A percentile compares a stretch with the other conserved stretches of the same genome.
Evolutionary conservation across 2,329 filamentous ascomycete genomes (phyloP).

Genomic region (Colletotrichum tropicicola): DNA sequence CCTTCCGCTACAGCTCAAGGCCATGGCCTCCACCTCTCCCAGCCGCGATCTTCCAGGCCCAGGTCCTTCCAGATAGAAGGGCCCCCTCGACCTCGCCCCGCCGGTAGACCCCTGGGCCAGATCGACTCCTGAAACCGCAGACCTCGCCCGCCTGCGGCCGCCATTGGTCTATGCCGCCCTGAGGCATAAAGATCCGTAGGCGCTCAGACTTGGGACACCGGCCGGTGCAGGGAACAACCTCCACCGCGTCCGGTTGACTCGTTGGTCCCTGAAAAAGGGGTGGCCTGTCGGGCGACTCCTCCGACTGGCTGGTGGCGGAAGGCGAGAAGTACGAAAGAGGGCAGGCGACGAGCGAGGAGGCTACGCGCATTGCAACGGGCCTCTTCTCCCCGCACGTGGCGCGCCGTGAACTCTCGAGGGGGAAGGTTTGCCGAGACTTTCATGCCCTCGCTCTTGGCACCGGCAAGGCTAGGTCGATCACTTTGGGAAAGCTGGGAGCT

Average conservation of each 20-base stretch:
- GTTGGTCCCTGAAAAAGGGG: constrained; percentile 21
- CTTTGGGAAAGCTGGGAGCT: not conserved
- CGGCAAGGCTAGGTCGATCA: constrained; percentile 27
- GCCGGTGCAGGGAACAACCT: constrained; percentile 20
- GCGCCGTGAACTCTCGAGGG: constrained; percentile 14
- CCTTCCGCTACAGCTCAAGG: constrained; percentile 3
- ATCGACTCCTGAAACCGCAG: constrained; percentile 33
- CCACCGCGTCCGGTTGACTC: constrained; percentile 22
- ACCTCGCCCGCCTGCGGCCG: constrained; percentile 18
- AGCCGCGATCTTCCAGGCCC: constrained; percentile 22
- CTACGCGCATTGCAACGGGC: constrained; percentile 4
- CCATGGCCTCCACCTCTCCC: not conserved
- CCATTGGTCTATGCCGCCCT: constrained; percentile 26
- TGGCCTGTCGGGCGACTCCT: constrained; percentile 20
- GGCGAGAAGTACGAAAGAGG: not conserved
- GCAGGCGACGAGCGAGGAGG: not conserved
- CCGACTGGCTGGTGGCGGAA: constrained; percentile 19
- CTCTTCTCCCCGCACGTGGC: constrained; percentile 25
- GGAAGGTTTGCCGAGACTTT: constrained; percentile 30
- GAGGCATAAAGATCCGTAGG: constrained; percentile 30
- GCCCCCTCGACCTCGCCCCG: constrained; percentile 22
- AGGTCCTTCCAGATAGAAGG: constrained; percentile 18
- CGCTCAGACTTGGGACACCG: constrained; percentile 29
- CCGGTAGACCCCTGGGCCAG: constrained; percentile 27
- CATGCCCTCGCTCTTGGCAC: constrained; percentile 26